Percentiles rank a stretch among this genome's conserved stretches.
Evolutionary conservation across 2,329 filamentous ascomycete genomes (phyloP).

Genomic region (Phoma sp.): DNA sequence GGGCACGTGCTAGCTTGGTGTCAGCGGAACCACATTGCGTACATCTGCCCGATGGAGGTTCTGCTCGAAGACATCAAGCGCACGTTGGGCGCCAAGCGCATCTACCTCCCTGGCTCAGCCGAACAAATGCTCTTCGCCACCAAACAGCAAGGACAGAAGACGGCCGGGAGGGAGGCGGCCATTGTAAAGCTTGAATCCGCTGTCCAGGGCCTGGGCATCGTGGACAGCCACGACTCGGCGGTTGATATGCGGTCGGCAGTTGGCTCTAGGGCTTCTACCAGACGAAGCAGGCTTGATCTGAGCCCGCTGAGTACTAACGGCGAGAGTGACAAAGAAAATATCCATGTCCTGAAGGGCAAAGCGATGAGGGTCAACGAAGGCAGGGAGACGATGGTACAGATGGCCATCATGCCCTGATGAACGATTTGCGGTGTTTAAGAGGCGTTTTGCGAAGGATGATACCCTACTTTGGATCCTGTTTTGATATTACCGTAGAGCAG

Average conservation of each 20-base stretch:
- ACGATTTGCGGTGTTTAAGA: not conserved
- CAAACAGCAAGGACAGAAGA: conserved; percentile 13
- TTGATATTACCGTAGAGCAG: not conserved
- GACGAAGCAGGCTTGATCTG: conserved; percentile 6
- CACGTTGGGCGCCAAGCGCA: conserved; percentile 71
- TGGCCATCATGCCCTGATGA: conserved; percentile 30
- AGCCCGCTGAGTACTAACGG: conserved; percentile 16
- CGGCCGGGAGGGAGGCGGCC: conserved; percentile 2
- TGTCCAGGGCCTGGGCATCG: conserved; percentile 41
- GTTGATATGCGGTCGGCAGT: conserved; percentile 27
- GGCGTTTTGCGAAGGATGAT: conserved; percentile 14
- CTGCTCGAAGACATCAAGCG: conserved; percentile 83
- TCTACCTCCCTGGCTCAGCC: conserved; percentile 70
- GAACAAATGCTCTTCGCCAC: conserved; percentile 32
- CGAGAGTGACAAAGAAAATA: conserved; percentile 39
- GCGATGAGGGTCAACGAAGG: conserved; percentile 34
- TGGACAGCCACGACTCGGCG: conserved; percentile 31
- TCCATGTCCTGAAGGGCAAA: conserved; percentile 28
- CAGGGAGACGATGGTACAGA: conserved; percentile 28
- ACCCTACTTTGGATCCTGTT: conserved; percentile 12
- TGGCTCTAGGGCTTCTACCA: not conserved
- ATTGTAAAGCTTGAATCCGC: conserved; percentile 34
- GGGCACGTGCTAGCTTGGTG: conserved; percentile 93
- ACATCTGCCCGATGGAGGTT: conserved; percentile 95
- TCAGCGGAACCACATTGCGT: conserved; percentile 78